Conservation (phyloP, 176 grass and related monocot species). For the Eleusine coracana region DNA sequence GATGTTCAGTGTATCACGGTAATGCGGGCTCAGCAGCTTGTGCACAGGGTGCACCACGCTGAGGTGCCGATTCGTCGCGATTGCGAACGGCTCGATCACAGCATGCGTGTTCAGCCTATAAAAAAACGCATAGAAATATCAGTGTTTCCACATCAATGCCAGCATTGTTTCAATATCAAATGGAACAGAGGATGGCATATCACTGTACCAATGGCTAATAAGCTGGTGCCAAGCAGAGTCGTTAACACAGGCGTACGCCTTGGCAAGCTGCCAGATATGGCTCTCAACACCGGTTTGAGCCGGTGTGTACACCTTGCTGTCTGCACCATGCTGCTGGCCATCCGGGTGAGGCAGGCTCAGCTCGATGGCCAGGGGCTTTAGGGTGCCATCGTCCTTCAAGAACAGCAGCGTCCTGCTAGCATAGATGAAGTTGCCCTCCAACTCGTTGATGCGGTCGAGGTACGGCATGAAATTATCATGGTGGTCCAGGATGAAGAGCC, state of each 20-base stretch:
- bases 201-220: slow-evolving; percentile 80
- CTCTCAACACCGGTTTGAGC: slow-evolving; percentile 43
- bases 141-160: background rate
- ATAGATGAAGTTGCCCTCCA: slow-evolving; percentile 69
- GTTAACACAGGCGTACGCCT: slow-evolving; percentile 86
- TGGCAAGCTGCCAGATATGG: slow-evolving; percentile 85
- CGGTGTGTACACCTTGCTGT: slow-evolving; percentile 65
- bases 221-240: slow-evolving; percentile 96
- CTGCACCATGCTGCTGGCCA: slow-evolving; percentile 41
- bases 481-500: slow-evolving; percentile 89
- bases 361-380: slow-evolving; percentile 81
- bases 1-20: slow-evolving; percentile 94
- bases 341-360: slow-evolving; percentile 68
- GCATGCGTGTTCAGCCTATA: slow-evolving; percentile 88
- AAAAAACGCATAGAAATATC: slow-evolving; percentile 17
- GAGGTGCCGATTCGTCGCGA: slow-evolving; percentile 80
- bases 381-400: slow-evolving; percentile 66
- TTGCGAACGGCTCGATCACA: slow-evolving; percentile 81
- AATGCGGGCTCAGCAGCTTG: slow-evolving; percentile 88
- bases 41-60: slow-evolving; percentile 75
- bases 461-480: slow-evolving; percentile 84
- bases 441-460: slow-evolving; percentile 66
- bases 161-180: background rate
- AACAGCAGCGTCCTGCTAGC: slow-evolving; percentile 74
- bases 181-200: background rate